phyloP scores from a whole-genome alignment of 2,329 filamentous ascomycete genomes.

The Thielaviopsis populi region DNA sequence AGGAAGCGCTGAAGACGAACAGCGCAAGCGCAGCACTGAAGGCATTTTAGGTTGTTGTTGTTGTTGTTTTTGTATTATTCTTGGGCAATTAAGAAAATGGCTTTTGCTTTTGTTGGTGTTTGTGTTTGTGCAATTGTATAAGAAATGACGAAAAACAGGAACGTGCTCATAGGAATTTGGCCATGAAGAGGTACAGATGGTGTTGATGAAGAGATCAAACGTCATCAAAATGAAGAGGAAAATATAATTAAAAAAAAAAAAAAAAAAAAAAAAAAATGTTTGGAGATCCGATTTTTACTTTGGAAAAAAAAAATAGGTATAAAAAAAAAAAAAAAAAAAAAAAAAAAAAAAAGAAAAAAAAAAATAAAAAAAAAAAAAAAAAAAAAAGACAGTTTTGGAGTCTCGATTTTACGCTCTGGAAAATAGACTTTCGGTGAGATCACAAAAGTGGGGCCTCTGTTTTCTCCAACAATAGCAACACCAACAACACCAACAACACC shows the following conservation, averaged over 20 bases:
- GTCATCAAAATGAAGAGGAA: neutral
- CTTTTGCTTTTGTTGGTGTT: too few relatives aligned
- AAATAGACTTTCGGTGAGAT: neutral
- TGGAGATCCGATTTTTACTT: neutral
- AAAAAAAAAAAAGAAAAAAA: neutral
- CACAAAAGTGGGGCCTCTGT: neutral
- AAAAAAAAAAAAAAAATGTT: neutral
- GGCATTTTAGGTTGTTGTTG: neutral
- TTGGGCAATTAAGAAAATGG: too few relatives aligned
- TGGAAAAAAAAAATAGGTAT: neutral
- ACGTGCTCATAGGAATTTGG: too few relatives aligned
- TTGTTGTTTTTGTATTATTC: too few relatives aligned
- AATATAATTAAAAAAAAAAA: too few relatives aligned
- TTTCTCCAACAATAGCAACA: neutral
- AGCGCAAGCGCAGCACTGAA: conserved; percentile 3
- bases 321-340: neutral
- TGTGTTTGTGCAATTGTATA: neutral
- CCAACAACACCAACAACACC: neutral
- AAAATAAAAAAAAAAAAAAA: neutral
- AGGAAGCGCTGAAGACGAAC: neutral
- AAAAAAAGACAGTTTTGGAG: neutral
- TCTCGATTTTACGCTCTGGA: neutral
- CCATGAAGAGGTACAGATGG: too few relatives aligned
- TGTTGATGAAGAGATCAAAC: too few relatives aligned
- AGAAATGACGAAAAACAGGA: too few relatives aligned